phyloP scores from a whole-genome alignment of 2,329 filamentous ascomycete species.

The Colletotrichum cuscutae region DNA sequence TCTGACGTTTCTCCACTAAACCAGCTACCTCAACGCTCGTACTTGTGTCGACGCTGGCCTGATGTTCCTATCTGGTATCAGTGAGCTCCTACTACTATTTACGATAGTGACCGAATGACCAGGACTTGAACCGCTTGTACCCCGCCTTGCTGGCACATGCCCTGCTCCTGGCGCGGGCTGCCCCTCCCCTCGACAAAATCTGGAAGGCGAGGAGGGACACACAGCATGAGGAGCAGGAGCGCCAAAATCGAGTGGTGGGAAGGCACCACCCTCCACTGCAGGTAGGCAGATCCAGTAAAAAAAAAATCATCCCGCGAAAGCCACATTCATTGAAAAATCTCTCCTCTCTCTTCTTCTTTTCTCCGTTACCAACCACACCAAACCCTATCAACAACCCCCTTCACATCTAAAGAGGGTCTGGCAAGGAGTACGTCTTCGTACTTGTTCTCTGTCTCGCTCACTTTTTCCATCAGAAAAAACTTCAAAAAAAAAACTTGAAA shows the following conservation, averaged over 20 bases:
- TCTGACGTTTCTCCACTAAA: slow-evolving; percentile 16
- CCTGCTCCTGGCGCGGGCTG: slow-evolving; percentile 10
- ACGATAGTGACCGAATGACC: slow-evolving; percentile 2
- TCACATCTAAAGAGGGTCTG: slow-evolving; percentile 57
- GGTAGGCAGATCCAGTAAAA: slow-evolving; percentile 31
- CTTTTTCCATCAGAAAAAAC: slow-evolving; percentile 61
- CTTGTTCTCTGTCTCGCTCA: slow-evolving; percentile 69
- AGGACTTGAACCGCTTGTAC: slow-evolving; percentile 10
- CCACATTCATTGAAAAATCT: slow-evolving; percentile 48
- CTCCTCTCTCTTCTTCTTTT: slow-evolving; percentile 49
- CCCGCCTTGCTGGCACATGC: slow-evolving; percentile 21
- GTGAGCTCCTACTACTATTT: not conserved
- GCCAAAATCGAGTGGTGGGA: slow-evolving; percentile 12
- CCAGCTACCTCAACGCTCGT: slow-evolving; percentile 30
- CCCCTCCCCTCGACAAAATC: slow-evolving; percentile 22
- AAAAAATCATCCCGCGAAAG: slow-evolving; percentile 37
- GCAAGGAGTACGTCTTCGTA: slow-evolving; percentile 69
- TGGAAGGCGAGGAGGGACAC: slow-evolving; percentile 18
- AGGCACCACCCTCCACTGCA: slow-evolving; percentile 26
- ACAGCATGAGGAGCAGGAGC: not conserved
- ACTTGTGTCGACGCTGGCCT: slow-evolving; percentile 3
- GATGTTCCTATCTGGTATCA: not conserved
- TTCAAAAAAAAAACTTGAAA: slow-evolving; percentile 71
- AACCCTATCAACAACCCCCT: slow-evolving; percentile 58
- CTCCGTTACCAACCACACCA: slow-evolving; percentile 57